Conservation (phyloP, 148 eudicot species). For the Chenopodium suecicum region DNA sequence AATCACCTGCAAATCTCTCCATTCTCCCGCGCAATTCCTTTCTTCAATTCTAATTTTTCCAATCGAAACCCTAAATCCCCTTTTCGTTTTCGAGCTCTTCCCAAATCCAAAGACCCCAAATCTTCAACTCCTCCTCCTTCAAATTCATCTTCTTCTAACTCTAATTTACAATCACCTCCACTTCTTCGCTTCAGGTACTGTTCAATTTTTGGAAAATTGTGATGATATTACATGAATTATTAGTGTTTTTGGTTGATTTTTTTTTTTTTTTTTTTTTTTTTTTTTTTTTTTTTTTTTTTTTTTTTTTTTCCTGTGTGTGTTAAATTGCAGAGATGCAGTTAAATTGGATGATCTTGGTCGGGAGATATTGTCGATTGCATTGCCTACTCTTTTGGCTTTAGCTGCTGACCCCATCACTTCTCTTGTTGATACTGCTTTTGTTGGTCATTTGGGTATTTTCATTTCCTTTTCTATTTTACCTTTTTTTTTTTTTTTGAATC, state of each 20-base stretch:
- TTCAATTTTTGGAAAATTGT: background rate
- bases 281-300: background rate
- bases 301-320: background rate
- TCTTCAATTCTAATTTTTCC: background rate
- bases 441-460: conserved; percentile 80
- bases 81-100: conserved; percentile 32
- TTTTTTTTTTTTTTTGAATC: background rate
- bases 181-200: conserved; percentile 40
- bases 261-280: background rate
- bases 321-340: conserved; percentile 38
- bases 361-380: conserved; percentile 74
- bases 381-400: conserved; percentile 86
- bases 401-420: conserved; percentile 90
- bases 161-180: conserved; percentile 16
- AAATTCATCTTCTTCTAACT: conserved; percentile 12
- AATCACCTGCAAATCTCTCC: background rate
- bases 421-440: conserved; percentile 84
- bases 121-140: conserved; percentile 13
- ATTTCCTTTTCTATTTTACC: background rate
- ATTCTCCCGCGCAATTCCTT: background rate
- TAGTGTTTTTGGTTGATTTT: background rate
- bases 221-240: background rate
- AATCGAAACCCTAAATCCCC: conserved; percentile 29
- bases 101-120: conserved; percentile 33
- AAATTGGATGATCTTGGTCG: conserved; percentile 65